Evolutionary conservation across 2,329 filamentous ascomycete genomes (phyloP), one percentile per base, ranked within the genome.

Genomic region (Lecanicillium sp.): DNA sequence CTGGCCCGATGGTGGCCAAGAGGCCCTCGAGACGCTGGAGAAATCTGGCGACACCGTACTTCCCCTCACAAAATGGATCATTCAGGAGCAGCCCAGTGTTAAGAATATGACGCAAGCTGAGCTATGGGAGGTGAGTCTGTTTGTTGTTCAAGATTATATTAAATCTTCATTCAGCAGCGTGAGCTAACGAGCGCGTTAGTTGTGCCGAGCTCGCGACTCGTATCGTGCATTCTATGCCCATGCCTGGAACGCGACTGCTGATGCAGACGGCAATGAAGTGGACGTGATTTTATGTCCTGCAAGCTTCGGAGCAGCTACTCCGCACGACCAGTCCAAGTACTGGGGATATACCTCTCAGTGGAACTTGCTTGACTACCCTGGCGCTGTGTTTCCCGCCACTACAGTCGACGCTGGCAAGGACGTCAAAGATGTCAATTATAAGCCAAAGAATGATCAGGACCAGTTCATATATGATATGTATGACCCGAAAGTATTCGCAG

Each of bases 361-460:
- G 81, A 87, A 87, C 58, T 56, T 86, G 35, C 71, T 87, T 2
- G 82, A 87, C 60, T 85, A 84, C 60, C 79, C 83, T 0, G 74
- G 71, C 9, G 61, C 77, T 2, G 71, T 80, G 0, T 84, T 87
- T 57, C 83, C 83, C 0, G 78, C 76, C 1, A 62, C 61, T 4
- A 59, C 52, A 2, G 62, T 62, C 2, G 56, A 61, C 24, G 55
- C 58, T 0, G 14, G 41, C 8, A 58, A 56, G 36, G 62, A 64
- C n/a, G 24, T 33, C 11, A 58, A 57, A 42, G 53, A 62, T 10
- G 7, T 39, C 1, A 14, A 26, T 2, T 63, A 63, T 19, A 49
- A 55, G 8, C 60, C 60, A 1, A 58, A 59, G 47, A 63, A 61
- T 9, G 55, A 51, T 0, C 39, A 61, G 15, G 61, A 63, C 27